phyloP scores from a whole-genome alignment of 75 land plant genomes.

The Sequoia sempervirens region DNA sequence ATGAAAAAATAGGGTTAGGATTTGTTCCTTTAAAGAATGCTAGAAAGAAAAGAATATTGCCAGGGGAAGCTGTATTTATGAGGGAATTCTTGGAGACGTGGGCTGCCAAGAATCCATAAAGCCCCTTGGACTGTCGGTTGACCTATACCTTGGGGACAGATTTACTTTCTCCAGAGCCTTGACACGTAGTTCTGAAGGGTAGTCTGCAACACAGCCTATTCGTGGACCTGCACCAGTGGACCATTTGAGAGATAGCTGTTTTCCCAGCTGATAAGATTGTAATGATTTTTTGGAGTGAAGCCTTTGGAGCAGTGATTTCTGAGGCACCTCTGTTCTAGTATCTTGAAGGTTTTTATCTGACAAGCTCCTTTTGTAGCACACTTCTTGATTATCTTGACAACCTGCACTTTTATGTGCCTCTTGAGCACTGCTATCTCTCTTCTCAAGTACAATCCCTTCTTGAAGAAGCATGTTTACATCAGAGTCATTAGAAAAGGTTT shows the following conservation, averaged over 20 bases:
- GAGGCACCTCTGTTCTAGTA: slow-evolving; percentile 39
- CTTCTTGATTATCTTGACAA: neutral
- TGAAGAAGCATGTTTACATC: neutral
- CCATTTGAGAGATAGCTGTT: slow-evolving; percentile 49
- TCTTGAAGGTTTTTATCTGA: slow-evolving; percentile 54
- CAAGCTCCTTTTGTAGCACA: slow-evolving; percentile 38
- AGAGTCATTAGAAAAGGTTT: neutral
- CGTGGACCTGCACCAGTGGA: slow-evolving; percentile 58
- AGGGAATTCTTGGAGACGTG: neutral
- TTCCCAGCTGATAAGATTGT: slow-evolving; percentile 44
- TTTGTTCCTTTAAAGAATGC: neutral
- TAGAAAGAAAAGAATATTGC: neutral
- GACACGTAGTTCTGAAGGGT: slow-evolving; percentile 39
- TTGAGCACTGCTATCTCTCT: neutral
- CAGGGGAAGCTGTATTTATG: neutral
- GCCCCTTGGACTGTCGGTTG: neutral
- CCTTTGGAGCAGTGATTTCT: slow-evolving; percentile 35
- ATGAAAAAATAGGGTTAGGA: neutral
- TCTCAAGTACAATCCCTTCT: neutral
- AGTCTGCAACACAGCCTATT: slow-evolving; percentile 51
- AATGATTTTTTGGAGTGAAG: slow-evolving; percentile 37
- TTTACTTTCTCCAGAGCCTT: slow-evolving; percentile 44
- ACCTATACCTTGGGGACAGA: slow-evolving; percentile 29
- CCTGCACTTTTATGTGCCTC: slow-evolving; percentile 1
- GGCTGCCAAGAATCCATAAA: neutral